Evolutionary conservation across 352 stramenopile species (phyloP), one percentile per base, ranked within the genome.

Genomic region (Phytophthora citrophthora): DNA sequence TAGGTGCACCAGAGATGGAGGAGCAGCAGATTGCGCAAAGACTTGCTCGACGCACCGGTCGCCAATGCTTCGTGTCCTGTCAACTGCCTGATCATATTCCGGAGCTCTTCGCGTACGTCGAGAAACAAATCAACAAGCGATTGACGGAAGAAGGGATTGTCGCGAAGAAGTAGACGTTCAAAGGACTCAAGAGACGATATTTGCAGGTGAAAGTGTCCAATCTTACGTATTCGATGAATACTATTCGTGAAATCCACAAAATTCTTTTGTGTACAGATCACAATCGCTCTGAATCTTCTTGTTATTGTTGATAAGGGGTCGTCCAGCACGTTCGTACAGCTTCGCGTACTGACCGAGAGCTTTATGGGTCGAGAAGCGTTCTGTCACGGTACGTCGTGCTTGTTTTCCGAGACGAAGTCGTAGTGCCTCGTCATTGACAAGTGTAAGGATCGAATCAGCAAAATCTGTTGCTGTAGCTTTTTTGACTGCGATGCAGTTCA

Each of bases 1-100:
- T 92, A 40, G 86, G 84, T 5, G 61, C 72, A 2, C 76, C 80
- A 0, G 83, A 92, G 66, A 86, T 90, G 72, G 78, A 89, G 48
- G 86, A 93, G 56, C 82, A 91, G 59, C 86, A 95, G 65, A 91
- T 95, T 56, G 86, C 83, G 11, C 86, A 95, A 60, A 70, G 84
- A 32, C 71, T 95, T 13, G 82, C 84, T 43, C 66, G 76, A 18
- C 78, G 82, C 31, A 90, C 86, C 6, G 76, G 73, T 1, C 74
- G 76, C 1, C 86, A 93, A 64, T 91, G 84, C 36, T 95, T 95
- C 44, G 84, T 95, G 54, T 93, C 82, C 13, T 95, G 86, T 40
- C 82, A 92, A 52, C 39, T 95, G 38, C 84, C 86, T 0, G 84
- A 91, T 45, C 75, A 89, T 47, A 48, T 89, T 29, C 83, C 85